Evolutionary conservation across 2,329 filamentous ascomycete species (phyloP).

Genomic region (Ascochyta clinopodiicola): DNA sequence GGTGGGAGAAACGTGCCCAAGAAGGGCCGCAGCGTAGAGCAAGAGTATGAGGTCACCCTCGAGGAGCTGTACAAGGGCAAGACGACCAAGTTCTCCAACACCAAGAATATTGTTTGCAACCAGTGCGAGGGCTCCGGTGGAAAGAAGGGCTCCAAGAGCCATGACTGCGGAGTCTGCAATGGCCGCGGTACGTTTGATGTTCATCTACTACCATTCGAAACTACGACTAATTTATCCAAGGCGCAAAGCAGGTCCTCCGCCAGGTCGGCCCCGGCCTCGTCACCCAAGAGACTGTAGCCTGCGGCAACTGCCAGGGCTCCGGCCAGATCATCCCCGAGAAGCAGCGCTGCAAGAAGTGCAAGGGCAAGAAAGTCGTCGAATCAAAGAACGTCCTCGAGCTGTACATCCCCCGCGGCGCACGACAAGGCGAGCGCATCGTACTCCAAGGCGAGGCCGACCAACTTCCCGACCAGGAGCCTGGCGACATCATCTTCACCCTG

Average conservation of each 20-base stretch:
- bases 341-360: slow-evolving; percentile 99
- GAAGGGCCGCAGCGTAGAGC: slow-evolving; percentile 83
- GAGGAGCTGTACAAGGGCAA: slow-evolving; percentile 99
- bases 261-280: slow-evolving; percentile 87
- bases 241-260: slow-evolving; percentile 76
- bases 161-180: slow-evolving; percentile 82
- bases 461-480: slow-evolving; percentile 83
- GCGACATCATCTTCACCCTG: slow-evolving; percentile 90
- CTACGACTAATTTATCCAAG: slow-evolving; percentile 44
- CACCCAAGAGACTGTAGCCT: slow-evolving; percentile 78
- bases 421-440: slow-evolving; percentile 85
- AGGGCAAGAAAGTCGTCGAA: slow-evolving; percentile 83
- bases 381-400: slow-evolving; percentile 95
- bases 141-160: slow-evolving; percentile 87
- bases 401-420: slow-evolving; percentile 85
- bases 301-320: slow-evolving; percentile 82
- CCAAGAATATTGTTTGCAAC: slow-evolving; percentile 89
- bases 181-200: slow-evolving; percentile 65
- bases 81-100: slow-evolving; percentile 94
- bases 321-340: slow-evolving; percentile 92
- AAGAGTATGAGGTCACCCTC: slow-evolving; percentile 86
- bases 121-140: slow-evolving; percentile 88
- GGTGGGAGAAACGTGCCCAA: slow-evolving; percentile 61
- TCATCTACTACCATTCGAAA: not conserved
- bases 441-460: slow-evolving; percentile 95